These are phyloP conservation scores for Phaeosphaeriaceae sp. DNA, from an alignment of 2,329 filamentous ascomycete genomes.

Conservation along the genomic window DNA sequence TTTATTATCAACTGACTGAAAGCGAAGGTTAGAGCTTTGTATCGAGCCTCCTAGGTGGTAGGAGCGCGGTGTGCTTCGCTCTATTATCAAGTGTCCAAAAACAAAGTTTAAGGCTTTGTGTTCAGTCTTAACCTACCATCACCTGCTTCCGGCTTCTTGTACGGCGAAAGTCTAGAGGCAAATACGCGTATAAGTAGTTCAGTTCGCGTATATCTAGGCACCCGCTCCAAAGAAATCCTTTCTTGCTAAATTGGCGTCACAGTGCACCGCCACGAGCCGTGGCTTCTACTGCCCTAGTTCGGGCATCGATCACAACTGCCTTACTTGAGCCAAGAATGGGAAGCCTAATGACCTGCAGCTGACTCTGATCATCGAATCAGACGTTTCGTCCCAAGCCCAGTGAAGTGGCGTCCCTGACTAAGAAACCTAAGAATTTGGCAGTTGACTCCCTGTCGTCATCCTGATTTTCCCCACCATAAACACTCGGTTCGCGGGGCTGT, in stretches of 20 bases:
- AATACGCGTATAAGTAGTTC: no score
- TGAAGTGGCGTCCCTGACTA: not conserved
- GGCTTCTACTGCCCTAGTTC: not conserved
- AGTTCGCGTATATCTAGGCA: no score
- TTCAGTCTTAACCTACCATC: no score
- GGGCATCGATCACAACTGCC: not conserved
- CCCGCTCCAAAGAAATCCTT: no score
- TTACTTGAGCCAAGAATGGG: not conserved
- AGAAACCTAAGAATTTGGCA: constrained; percentile 6
- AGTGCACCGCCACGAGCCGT: not conserved
- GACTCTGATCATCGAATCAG: constrained; percentile 2
- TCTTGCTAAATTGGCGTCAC: not conserved
- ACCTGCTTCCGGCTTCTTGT: no score
- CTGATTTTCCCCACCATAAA: constrained; percentile 1
- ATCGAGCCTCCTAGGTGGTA: no score
- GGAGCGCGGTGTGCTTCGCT: no score
- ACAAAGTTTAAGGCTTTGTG: no score
- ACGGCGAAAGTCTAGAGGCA: no score
- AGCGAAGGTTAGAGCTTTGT: no score
- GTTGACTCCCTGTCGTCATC: constrained; percentile 3
- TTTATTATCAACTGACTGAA: no score
- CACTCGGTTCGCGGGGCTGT: constrained; percentile 5
- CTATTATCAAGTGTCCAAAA: no score
- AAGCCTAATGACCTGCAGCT: constrained; percentile 1
- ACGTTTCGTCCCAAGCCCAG: not conserved